A percentile compares a stretch with the other conserved stretches of the same genome.
Conservation (phyloP, 2,329 filamentous ascomycete genomes). For the Hymenoscyphus repandus region DNA sequence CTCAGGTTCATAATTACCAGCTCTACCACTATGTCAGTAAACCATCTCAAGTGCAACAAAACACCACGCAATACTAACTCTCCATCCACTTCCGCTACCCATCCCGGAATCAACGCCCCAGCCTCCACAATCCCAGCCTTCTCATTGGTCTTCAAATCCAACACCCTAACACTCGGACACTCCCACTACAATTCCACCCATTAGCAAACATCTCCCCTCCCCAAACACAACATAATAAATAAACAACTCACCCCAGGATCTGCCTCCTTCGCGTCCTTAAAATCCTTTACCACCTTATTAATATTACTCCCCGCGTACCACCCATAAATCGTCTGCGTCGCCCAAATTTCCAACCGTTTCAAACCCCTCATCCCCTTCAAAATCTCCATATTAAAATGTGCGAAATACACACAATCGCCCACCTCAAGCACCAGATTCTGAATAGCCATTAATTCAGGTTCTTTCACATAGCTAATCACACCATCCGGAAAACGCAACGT, state of each 20-base stretch:
- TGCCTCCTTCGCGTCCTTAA: slow-evolving; percentile 14
- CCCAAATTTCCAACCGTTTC: slow-evolving; percentile 18
- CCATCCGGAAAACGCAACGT: slow-evolving; percentile 17
- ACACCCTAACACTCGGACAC: slow-evolving; percentile 23
- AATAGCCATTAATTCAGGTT: slow-evolving; percentile 13
- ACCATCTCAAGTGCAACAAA: too few relatives aligned
- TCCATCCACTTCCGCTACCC: slow-evolving; percentile 3
- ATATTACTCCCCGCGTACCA: not conserved
- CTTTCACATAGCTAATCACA: slow-evolving; percentile 17
- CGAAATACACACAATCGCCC: slow-evolving; percentile 24
- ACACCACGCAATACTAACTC: slow-evolving; percentile 10
- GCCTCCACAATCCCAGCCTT: slow-evolving; percentile 14
- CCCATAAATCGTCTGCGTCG: not conserved
- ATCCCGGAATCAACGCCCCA: slow-evolving; percentile 20
- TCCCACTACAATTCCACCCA: slow-evolving; percentile 15
- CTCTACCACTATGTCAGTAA: too few relatives aligned
- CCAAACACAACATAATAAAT: not conserved
- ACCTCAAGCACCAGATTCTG: slow-evolving; percentile 19
- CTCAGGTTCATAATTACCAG: too few relatives aligned
- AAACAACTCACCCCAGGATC: slow-evolving; percentile 13
- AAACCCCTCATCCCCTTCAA: slow-evolving; percentile 22
- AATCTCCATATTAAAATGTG: slow-evolving; percentile 23
- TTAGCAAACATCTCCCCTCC: not conserved
- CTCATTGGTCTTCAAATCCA: slow-evolving; percentile 13
- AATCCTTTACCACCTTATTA: slow-evolving; percentile 8